Evolutionary conservation across 768 basidiomycete genomes (phyloP).

Genomic region (Termitomyces titanicus): DNA sequence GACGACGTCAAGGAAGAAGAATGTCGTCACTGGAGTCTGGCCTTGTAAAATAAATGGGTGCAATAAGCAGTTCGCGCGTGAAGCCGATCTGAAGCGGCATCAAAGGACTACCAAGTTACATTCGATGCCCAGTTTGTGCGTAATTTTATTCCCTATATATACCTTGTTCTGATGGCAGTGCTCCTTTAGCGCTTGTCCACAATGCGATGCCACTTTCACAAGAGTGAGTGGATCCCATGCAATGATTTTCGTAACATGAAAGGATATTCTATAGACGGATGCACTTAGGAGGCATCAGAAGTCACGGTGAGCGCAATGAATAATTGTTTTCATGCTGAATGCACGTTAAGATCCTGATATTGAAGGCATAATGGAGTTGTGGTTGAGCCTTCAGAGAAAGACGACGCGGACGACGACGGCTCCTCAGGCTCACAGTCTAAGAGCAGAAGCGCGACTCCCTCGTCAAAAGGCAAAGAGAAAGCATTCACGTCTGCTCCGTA

Average conservation of each 20-base stretch:
- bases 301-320: constrained; percentile 47
- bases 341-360: background rate
- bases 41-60: constrained; percentile 81
- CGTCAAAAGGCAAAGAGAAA: constrained; percentile 38
- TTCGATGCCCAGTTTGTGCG: constrained; percentile 70
- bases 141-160: constrained; percentile 11
- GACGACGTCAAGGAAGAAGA: constrained; percentile 36
- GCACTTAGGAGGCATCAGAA: constrained; percentile 79
- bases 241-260: constrained; percentile 9
- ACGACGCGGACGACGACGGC: constrained; percentile 29
- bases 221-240: constrained; percentile 45
- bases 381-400: constrained; percentile 43
- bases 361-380: constrained; percentile 65
- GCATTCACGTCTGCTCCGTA: constrained; percentile 21
- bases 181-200: constrained; percentile 59
- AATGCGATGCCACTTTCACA: constrained; percentile 79
- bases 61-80: constrained; percentile 77
- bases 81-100: constrained; percentile 79
- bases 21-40: constrained; percentile 53
- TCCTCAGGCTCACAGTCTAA: constrained; percentile 40
- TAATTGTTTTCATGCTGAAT: background rate
- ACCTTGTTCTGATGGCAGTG: constrained; percentile 6
- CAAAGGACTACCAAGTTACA: constrained; percentile 78
- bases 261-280: constrained; percentile 54
- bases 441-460: constrained; percentile 50